Conservation (phyloP, 2,329 filamentous ascomycete species). For the Stagonosporopsis rhizophila region DNA sequence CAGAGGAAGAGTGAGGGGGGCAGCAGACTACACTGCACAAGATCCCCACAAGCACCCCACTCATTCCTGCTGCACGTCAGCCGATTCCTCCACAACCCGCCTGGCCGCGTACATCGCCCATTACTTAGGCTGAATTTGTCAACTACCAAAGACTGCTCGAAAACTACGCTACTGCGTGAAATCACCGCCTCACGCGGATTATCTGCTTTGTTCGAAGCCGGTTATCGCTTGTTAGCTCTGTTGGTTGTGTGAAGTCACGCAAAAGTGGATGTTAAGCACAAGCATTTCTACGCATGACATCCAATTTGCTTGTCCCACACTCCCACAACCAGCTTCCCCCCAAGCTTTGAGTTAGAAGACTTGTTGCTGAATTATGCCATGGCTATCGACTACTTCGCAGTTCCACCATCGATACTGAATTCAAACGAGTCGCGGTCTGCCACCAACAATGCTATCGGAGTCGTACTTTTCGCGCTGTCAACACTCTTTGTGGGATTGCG, state of each 20-base stretch:
- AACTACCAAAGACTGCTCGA: background rate
- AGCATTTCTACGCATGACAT: background rate
- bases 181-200: background rate
- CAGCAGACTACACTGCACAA: background rate
- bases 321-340: background rate
- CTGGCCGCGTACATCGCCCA: background rate
- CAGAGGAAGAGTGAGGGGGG: slow-evolving; percentile 4
- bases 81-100: slow-evolving; percentile 8
- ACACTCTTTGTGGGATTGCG: slow-evolving; percentile 29
- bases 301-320: background rate
- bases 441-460: slow-evolving; percentile 32
- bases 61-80: background rate
- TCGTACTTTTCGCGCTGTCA: slow-evolving; percentile 30
- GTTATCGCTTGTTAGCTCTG: background rate
- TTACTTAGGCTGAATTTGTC: slow-evolving; percentile 3
- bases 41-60: no score
- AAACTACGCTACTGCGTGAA: background rate
- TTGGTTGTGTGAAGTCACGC: slow-evolving; percentile 1
- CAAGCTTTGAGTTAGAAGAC: background rate
- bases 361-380: slow-evolving; percentile 1
- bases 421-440: slow-evolving; percentile 30
- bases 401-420: slow-evolving; percentile 27
- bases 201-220: background rate
- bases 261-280: background rate
- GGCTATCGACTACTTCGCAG: slow-evolving; percentile 22